These are phyloP conservation scores for Gillenia trifoliata DNA, from an alignment of 306 rosid species.

Conservation along the genomic window DNA sequence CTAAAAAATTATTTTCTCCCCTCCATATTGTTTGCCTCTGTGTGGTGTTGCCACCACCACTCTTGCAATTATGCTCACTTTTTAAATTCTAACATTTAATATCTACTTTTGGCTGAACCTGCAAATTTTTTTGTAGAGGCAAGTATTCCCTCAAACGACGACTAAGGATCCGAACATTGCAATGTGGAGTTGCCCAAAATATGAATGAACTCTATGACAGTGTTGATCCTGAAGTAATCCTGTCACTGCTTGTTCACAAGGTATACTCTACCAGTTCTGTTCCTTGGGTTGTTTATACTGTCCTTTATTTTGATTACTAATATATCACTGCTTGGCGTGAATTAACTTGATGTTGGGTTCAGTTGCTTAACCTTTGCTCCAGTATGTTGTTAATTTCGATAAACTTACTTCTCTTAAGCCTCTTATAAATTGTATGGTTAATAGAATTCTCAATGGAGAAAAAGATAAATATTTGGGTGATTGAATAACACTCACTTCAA, in stretches of 20 bases:
- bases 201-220: conserved; percentile 72
- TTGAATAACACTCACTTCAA: background rate
- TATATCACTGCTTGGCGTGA: background rate
- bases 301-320: background rate
- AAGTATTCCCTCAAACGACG: conserved; percentile 74
- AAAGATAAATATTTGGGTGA: background rate
- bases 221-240: conserved; percentile 85
- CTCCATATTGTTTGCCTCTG: background rate
- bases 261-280: conserved; percentile 31
- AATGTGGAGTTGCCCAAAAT: conserved; percentile 75
- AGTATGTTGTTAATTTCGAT: background rate
- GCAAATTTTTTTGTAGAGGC: conserved; percentile 40
- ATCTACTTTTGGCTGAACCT: conserved; percentile 19
- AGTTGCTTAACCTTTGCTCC: background rate
- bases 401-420: background rate
- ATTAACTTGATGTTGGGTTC: background rate
- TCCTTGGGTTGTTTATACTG: background rate
- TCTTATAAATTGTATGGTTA: background rate
- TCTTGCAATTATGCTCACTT: conserved; percentile 12
- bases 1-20: background rate
- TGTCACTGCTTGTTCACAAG: conserved; percentile 89
- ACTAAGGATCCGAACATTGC: conserved; percentile 79
- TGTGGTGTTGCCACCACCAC: conserved; percentile 5
- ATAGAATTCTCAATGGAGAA: background rate
- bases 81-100: background rate